Conservation (phyloP, 2,329 filamentous ascomycete genomes). For the Claviceps maximensis region DNA sequence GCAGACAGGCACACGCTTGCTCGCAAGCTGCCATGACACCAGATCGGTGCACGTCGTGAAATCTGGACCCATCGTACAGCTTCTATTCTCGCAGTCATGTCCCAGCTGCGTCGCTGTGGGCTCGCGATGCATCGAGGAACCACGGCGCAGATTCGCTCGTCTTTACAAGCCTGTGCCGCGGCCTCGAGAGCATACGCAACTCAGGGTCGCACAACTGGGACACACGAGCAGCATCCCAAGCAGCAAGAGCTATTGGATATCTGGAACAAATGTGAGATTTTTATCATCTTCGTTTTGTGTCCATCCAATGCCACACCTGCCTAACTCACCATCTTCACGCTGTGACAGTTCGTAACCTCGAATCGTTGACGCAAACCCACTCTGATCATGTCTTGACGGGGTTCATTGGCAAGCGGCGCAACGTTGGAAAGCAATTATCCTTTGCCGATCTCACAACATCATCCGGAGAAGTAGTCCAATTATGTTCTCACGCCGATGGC, state of each 20-base stretch:
- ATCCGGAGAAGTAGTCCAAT: constrained; percentile 29
- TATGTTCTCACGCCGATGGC: constrained; percentile 27
- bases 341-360: constrained; percentile 15
- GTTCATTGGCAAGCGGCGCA: constrained; percentile 55
- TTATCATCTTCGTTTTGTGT: neutral
- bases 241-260: constrained; percentile 14
- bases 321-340: neutral
- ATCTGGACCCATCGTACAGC: neutral
- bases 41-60: neutral
- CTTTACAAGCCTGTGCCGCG: constrained; percentile 7
- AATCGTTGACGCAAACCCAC: constrained; percentile 10
- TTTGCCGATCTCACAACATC: constrained; percentile 47
- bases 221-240: constrained; percentile 6
- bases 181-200: constrained; percentile 5
- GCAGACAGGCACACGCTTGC: neutral
- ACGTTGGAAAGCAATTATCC: constrained; percentile 54
- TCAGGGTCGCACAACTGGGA: neutral
- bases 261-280: constrained; percentile 20
- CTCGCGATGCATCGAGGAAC: constrained; percentile 10
- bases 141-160: neutral
- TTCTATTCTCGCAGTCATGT: constrained; percentile 12
- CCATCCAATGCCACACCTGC: neutral
- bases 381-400: constrained; percentile 29
- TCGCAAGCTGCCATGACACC: neutral
- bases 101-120: constrained; percentile 13